phyloP scores from a whole-genome alignment of 164 flowering plant species.

The Berberis thunbergii region DNA sequence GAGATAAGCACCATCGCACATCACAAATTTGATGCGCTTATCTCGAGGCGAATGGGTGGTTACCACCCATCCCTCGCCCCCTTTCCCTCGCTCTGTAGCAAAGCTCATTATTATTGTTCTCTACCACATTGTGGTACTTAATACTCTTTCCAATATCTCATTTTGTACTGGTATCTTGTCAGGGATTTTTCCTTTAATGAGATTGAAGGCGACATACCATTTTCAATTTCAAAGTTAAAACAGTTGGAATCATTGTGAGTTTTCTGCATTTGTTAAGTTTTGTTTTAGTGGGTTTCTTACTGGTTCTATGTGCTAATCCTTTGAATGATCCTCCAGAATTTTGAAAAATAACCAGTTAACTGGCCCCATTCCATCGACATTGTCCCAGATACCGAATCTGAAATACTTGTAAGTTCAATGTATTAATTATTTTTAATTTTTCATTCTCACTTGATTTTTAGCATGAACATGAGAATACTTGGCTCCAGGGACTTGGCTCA shows the following conservation, averaged over 20 bases:
- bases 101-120: neutral
- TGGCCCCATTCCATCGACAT: slow-evolving; percentile 92
- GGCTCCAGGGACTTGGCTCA: slow-evolving; percentile 77
- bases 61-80: no score
- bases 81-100: no score
- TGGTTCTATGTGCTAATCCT: neutral
- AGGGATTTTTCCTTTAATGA: slow-evolving; percentile 79
- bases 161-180: neutral
- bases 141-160: neutral
- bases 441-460: neutral
- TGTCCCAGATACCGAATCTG: slow-evolving; percentile 96
- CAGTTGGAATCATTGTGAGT: slow-evolving; percentile 65
- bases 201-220: slow-evolving; percentile 74
- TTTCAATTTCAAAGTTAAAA: slow-evolving; percentile 79
- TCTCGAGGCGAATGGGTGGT: no score
- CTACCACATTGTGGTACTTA: neutral
- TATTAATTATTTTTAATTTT: neutral
- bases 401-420: slow-evolving; percentile 60
- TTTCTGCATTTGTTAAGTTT: neutral
- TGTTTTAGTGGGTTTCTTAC: neutral
- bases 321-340: slow-evolving; percentile 21
- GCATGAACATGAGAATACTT: neutral
- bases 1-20: no score
- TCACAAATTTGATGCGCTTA: no score
- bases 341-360: slow-evolving; percentile 75